A percentile compares a stretch with the other conserved stretches of the same genome.
These are phyloP conservation scores for Trametes sp. DNA, from an alignment of 1,284 basidiomycete genomes.

Conservation along the genomic window DNA sequence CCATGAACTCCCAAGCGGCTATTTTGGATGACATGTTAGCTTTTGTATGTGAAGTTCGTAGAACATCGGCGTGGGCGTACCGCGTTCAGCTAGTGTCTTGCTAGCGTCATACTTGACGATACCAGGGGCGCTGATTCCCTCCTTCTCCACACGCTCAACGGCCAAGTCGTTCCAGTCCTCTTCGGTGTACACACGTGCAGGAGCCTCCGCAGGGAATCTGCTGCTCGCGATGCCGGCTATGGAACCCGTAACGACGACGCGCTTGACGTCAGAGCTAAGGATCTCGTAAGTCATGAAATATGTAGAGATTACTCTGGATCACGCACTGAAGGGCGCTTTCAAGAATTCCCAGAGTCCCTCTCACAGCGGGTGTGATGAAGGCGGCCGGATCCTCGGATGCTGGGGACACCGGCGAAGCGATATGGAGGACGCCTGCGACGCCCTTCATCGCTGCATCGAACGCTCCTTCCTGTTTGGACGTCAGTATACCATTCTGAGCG, in stretches of 20 bases:
- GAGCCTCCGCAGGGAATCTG: neutral
- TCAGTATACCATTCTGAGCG: too few species aligned
- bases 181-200: slow-evolving; percentile 46
- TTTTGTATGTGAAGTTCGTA: too few species aligned
- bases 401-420: slow-evolving; percentile 49
- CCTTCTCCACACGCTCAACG: slow-evolving; percentile 55
- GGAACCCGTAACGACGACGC: slow-evolving; percentile 69
- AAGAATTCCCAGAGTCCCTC: slow-evolving; percentile 13
- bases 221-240: slow-evolving; percentile 52
- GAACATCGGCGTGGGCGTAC: neutral
- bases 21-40: neutral
- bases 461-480: slow-evolving; percentile 20
- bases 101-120: slow-evolving; percentile 59
- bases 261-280: slow-evolving; percentile 13
- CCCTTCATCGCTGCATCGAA: slow-evolving; percentile 24
- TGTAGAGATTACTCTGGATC: too few species aligned
- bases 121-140: slow-evolving; percentile 54
- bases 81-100: slow-evolving; percentile 73
- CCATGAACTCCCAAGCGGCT: slow-evolving; percentile 57
- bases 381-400: slow-evolving; percentile 39
- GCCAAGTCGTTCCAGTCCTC: slow-evolving; percentile 71
- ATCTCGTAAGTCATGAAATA: too few species aligned
- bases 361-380: slow-evolving; percentile 18
- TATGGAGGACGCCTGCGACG: slow-evolving; percentile 48
- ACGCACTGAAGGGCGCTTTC: slow-evolving; percentile 9